Evolutionary conservation across 2,329 filamentous ascomycete species (phyloP), one percentile per base, ranked within the genome.

Genomic region (Trichoderma atrobrunneum): DNA sequence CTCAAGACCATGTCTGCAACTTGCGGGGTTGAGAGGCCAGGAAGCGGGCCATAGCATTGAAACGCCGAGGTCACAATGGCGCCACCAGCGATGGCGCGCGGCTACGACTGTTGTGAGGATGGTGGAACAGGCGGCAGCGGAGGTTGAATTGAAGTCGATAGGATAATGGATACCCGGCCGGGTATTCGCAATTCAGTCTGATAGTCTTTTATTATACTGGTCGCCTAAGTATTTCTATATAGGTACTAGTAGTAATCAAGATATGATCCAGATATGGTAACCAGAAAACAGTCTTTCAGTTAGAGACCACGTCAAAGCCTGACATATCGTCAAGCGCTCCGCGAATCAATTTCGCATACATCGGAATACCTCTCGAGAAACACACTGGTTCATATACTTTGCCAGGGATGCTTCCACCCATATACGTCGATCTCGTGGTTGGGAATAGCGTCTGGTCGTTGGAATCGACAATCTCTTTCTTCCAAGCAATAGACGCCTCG

Each of bases 381-480:
- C 85, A 84, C 10, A 89, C 78, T 1, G 84, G 84, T 79, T 90
- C 87, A 30, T 81, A 81, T 0, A 81, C 75, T 79, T 89, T 89
- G 0, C 84, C 87, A 0, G 88, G 87, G 2, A 89, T 82, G 54
- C 81, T 87, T 0, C 83, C 85, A 3, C 88, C 88, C 84, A 89
- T 87, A 73, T 88, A 89, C 24, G 85, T 89, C 7, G 82, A 86
- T 30, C 79, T 81, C 0, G 84, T 84, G 0, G 81, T 84, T 0
- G 86, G 85, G 72, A 90, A 84, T 4, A 90, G 78, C 6, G 82
- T 83, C 12, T 56, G 75, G 75, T 88, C 78, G 61, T 82, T 85
- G 2, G 87, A 67, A 3, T 85, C 81, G n/a, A 85, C 75, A 28
- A 89, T 82, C 11, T 80, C 77, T 57, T 85, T 76, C 76, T 85